phyloP scores from a whole-genome alignment of 2,329 filamentous ascomycete species.

The Rhinocladiella similis region DNA sequence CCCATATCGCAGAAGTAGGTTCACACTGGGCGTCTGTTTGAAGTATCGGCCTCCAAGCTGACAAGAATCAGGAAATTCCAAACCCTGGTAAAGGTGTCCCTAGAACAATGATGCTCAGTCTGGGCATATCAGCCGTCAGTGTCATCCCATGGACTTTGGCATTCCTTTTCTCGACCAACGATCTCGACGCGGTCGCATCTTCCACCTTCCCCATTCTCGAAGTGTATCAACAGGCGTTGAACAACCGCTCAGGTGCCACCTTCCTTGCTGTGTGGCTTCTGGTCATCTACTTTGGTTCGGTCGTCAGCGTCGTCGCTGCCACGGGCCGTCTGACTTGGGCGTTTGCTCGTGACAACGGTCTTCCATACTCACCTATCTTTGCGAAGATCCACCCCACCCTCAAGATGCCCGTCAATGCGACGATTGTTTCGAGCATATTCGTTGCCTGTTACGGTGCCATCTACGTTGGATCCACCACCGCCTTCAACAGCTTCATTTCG shows the following conservation, averaged over 20 bases:
- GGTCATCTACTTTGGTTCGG: conserved; percentile 47
- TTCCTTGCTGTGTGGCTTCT: conserved; percentile 28
- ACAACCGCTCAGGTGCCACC: conserved; percentile 16
- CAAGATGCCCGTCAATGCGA: conserved; percentile 40
- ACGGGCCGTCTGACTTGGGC: conserved; percentile 54
- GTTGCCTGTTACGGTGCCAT: conserved; percentile 40
- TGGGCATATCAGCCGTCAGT: conserved; percentile 26
- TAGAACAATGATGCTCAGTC: conserved; percentile 26
- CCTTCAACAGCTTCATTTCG: conserved; percentile 33
- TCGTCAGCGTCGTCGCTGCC: conserved; percentile 52
- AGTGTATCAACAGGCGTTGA: conserved; percentile 26
- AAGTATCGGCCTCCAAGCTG: background rate
- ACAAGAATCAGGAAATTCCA: conserved; percentile 24
- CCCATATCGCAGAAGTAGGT: conserved; percentile 31
- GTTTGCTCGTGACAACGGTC: conserved; percentile 52
- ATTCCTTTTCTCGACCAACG: conserved; percentile 28
- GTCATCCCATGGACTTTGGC: conserved; percentile 25
- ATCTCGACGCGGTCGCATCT: conserved; percentile 20
- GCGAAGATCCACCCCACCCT: conserved; percentile 34
- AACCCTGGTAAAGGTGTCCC: conserved; percentile 28
- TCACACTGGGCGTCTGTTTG: background rate
- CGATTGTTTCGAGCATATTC: conserved; percentile 36
- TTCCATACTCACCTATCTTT: conserved; percentile 45
- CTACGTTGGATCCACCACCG: conserved; percentile 26
- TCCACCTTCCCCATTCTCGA: conserved; percentile 27